Evolutionary conservation across 495 filamentous ascomycete genomes (phyloP).

Genomic region (Penicillium alfredii): DNA sequence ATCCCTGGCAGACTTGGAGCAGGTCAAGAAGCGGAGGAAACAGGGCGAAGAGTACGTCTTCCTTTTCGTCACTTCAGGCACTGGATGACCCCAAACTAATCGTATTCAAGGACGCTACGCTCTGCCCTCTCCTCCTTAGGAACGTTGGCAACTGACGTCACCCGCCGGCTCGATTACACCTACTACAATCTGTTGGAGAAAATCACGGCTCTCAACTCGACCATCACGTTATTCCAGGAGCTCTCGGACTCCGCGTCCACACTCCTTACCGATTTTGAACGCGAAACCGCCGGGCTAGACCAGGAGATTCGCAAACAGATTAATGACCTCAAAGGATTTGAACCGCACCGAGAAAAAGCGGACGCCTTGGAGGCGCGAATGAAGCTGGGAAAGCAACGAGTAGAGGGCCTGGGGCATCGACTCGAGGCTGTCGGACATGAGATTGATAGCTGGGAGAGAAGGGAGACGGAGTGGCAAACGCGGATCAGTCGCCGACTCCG

Average conservation of each 20-base stretch:
- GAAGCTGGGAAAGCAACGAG: constrained; percentile 53
- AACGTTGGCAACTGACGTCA: constrained; percentile 49
- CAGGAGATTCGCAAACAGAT: constrained; percentile 61
- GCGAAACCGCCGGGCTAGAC: constrained; percentile 54
- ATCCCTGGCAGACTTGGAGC: constrained; percentile 37
- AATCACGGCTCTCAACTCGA: constrained; percentile 60
- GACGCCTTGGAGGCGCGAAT: constrained; percentile 61
- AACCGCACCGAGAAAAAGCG: constrained; percentile 64
- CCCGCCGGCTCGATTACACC: constrained; percentile 72
- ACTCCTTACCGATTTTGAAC: constrained; percentile 56
- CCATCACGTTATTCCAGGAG: constrained; percentile 61
- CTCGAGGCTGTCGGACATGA: constrained; percentile 58
- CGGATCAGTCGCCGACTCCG: constrained; percentile 56
- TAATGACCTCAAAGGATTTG: constrained; percentile 58
- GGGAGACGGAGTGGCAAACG: constrained; percentile 68
- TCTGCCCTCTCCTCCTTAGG: constrained; percentile 35
- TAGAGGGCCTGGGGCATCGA: constrained; percentile 57
- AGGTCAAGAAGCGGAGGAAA: constrained; percentile 35
- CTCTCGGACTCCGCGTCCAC: constrained; percentile 57
- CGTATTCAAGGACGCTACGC: constrained; percentile 28
- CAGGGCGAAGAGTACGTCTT: constrained; percentile 43
- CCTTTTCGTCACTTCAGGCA: neutral
- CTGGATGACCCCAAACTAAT: neutral
- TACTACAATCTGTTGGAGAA: constrained; percentile 83
- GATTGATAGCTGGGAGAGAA: constrained; percentile 66